Percentiles rank a stretch among this genome's conserved stretches.
phyloP scores from a whole-genome alignment of 148 eudicot species.

The Pouteria glomerata region DNA sequence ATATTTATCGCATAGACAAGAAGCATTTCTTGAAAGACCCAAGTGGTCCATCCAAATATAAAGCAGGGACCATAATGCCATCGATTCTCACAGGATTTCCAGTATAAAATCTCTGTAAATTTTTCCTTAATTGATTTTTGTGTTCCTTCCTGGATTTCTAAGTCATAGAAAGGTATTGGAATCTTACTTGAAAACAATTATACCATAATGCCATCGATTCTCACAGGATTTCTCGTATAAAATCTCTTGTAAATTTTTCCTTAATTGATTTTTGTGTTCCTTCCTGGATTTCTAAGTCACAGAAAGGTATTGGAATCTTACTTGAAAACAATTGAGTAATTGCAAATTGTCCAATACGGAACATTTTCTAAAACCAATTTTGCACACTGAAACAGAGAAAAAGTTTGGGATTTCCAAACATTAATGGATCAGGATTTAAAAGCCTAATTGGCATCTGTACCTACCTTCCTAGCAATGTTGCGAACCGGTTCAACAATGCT shows the following conservation, averaged over 20 bases:
- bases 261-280: neutral
- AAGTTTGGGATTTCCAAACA: neutral
- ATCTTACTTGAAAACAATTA: neutral
- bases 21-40: no score
- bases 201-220: neutral
- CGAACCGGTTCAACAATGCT: constrained; percentile 28
- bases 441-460: neutral
- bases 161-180: neutral
- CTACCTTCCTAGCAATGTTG: constrained; percentile 24
- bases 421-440: neutral
- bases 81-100: neutral
- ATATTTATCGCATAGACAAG: no score
- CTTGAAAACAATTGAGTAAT: neutral
- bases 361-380: neutral
- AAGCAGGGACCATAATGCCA: neutral
- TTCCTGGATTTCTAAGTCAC: neutral
- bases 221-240: neutral
- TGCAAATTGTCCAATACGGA: neutral
- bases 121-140: neutral
- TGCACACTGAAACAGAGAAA: neutral
- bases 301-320: neutral
- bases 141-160: neutral
- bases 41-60: neutral
- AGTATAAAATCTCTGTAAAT: neutral
- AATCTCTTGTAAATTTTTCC: neutral